phyloP scores from a whole-genome alignment of 208 protist genomes.

The Wallacemonas sp. region DNA sequence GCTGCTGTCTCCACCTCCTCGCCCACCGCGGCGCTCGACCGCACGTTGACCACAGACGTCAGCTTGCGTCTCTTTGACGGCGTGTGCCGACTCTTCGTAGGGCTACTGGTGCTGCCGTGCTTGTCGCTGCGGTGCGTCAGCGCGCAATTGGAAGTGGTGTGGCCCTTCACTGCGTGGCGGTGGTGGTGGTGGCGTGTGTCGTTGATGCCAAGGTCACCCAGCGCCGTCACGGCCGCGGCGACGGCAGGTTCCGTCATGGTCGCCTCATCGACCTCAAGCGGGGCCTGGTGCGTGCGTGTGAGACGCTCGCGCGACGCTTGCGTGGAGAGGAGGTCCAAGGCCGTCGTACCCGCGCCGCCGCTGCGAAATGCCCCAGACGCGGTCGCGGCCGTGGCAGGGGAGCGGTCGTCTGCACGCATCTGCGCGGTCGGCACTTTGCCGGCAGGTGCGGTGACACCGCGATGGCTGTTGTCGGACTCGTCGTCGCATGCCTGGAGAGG shows the following conservation, averaged over 20 bases:
- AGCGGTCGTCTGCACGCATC: too few relatives aligned
- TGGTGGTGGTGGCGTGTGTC: background rate
- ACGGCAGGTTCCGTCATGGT: background rate
- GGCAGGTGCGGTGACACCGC: too few relatives aligned
- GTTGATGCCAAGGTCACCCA: background rate
- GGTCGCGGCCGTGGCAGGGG: background rate
- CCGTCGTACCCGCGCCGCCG: conserved; percentile 33
- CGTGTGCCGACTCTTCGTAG: too few relatives aligned
- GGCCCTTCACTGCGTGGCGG: background rate
- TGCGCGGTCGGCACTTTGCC: too few relatives aligned
- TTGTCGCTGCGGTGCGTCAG: too few relatives aligned
- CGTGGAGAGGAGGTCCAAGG: conserved; percentile 25
- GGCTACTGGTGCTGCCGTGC: too few relatives aligned
- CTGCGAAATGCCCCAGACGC: conserved; percentile 9
- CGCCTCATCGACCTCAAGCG: conserved; percentile 1
- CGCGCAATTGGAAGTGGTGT: too few relatives aligned
- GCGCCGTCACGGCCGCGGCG: background rate
- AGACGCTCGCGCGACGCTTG: conserved; percentile 12
- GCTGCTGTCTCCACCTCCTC: background rate
- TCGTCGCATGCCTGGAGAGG: background rate
- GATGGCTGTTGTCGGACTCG: too few relatives aligned
- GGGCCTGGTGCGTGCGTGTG: background rate
- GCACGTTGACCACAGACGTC: background rate
- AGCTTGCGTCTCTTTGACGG: too few relatives aligned
- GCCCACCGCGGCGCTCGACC: background rate